Evolutionary conservation across 2,329 filamentous ascomycete species (phyloP).

Genomic region (Fusarium piperis): DNA sequence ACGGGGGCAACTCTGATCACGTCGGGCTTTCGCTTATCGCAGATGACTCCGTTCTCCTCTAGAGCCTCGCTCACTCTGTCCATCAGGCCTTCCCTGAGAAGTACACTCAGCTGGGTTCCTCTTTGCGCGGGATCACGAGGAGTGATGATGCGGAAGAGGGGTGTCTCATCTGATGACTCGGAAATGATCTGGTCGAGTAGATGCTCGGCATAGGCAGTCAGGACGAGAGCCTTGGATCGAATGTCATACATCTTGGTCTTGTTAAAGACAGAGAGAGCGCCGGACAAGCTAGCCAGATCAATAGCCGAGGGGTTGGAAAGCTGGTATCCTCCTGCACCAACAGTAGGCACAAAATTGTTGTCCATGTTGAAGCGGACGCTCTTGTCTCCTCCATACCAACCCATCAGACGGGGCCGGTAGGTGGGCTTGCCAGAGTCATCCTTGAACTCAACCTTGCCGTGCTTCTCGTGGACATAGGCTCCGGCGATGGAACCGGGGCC

Average conservation of each 20-base stretch:
- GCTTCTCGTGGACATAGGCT: slow-evolving; percentile 80
- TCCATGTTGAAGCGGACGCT: slow-evolving; percentile 83
- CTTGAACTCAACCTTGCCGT: slow-evolving; percentile 65
- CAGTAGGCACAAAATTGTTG: slow-evolving; percentile 79
- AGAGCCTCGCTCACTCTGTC: slow-evolving; percentile 73
- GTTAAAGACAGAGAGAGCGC: slow-evolving; percentile 77
- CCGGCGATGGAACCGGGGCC: slow-evolving; percentile 85
- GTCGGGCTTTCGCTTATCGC: slow-evolving; percentile 86
- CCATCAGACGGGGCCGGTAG: slow-evolving; percentile 75
- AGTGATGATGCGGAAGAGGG: slow-evolving; percentile 72
- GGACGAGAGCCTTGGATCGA: slow-evolving; percentile 73
- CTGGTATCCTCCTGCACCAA: slow-evolving; percentile 84
- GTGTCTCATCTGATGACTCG: slow-evolving; percentile 41
- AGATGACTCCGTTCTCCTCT: slow-evolving; percentile 75
- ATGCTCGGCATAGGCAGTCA: slow-evolving; percentile 82
- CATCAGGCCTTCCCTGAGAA: slow-evolving; percentile 73
- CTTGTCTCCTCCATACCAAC: slow-evolving; percentile 91
- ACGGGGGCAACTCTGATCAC: slow-evolving; percentile 86
- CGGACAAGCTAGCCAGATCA: slow-evolving; percentile 79
- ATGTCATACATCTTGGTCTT: slow-evolving; percentile 75
- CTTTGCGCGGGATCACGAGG: slow-evolving; percentile 73
- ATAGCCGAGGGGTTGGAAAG: slow-evolving; percentile 84
- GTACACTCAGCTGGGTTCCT: slow-evolving; percentile 82
- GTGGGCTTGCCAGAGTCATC: slow-evolving; percentile 46
- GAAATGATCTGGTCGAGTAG: slow-evolving; percentile 62